Base-by-base conservation (phyloP, 495 filamentous ascomycete genomes). In the Penicillium arizonense region DNA sequence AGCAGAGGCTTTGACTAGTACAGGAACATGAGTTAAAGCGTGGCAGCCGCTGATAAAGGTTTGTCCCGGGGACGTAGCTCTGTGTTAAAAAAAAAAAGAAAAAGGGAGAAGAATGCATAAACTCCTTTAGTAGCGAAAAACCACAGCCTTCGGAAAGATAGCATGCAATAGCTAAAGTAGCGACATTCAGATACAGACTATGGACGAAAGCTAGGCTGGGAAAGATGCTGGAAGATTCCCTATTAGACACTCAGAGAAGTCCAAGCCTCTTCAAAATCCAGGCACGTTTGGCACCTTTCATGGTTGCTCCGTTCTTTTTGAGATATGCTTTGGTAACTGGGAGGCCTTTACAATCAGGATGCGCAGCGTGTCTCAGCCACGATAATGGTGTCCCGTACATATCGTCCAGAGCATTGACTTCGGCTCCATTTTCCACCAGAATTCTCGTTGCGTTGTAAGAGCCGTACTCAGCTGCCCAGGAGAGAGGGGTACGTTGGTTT, bases 401-500 rank as follows among this genome's bases (percentile, higher is more conserved):
- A 40, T 51, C 26, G 43, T 51, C 48, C 9, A 51, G 18, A n/a
- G 48, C 23, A 30, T 51, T 51, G 13, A 36, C 9, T 34, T 51
- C 10, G 23, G 38, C 48, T 30, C 48, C 48, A 21, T 43, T 51
- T 16, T 41, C 23, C 48, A 51, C 16, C 48, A 43, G 48, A 23
- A 51, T 34, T 40, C 24, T 43, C 9, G 38, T 21, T 14, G 38
- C 39, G 21, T 42, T 32, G 13, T 39, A 51, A 13, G 48, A 33
- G 21, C 30, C 26, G 14, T 39, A 53, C 32, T 53, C 23, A 10
- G 51, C 28, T n/a, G 43, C 51, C 36, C 51, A 47, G 21, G 51
- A 53, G 44, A 46, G 51, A 24, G 51, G 51, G 12, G 43, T 53
- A 18, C 52, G 30, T 33, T 50, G 44, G 23, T 55, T 49, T 32